These are phyloP conservation scores for Podospora conica DNA, from an alignment of 495 filamentous ascomycete species.

Conservation along the genomic window DNA sequence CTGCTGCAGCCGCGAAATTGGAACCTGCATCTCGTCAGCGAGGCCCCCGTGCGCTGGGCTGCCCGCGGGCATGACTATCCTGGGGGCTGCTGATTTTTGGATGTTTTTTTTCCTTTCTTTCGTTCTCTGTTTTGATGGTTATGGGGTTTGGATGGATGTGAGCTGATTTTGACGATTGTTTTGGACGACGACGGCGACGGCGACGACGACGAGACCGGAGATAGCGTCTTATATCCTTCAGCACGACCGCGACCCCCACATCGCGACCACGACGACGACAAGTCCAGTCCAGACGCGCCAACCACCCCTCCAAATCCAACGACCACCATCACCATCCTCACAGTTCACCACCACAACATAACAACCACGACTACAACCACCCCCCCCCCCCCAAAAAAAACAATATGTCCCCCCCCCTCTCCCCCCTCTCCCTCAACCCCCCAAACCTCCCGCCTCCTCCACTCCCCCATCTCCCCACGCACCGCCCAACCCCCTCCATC, in stretches of 20 bases:
- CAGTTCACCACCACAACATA: background rate
- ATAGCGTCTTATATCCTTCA: background rate
- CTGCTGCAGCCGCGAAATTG: constrained; percentile 8
- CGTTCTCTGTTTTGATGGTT: background rate
- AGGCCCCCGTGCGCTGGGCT: background rate
- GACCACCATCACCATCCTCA: no score
- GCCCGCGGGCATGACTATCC: background rate
- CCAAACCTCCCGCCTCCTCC: background rate
- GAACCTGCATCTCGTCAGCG: constrained; percentile 4
- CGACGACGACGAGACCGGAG: background rate
- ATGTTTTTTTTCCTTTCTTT: background rate
- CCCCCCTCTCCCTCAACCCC: background rate
- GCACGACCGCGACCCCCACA: background rate
- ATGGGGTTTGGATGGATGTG: background rate
- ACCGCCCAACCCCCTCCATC: background rate
- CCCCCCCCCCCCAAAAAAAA: background rate
- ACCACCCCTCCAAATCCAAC: background rate
- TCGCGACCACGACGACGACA: background rate
- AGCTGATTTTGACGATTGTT: background rate
- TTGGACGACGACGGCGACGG: background rate
- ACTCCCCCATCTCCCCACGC: background rate
- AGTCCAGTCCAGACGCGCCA: background rate
- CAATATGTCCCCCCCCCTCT: background rate
- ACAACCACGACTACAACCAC: background rate
- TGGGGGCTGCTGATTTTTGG: no score